These are phyloP conservation scores for Calonectria naviculata DNA, from an alignment of 2,329 filamentous ascomycete genomes.

Conservation along the genomic window DNA sequence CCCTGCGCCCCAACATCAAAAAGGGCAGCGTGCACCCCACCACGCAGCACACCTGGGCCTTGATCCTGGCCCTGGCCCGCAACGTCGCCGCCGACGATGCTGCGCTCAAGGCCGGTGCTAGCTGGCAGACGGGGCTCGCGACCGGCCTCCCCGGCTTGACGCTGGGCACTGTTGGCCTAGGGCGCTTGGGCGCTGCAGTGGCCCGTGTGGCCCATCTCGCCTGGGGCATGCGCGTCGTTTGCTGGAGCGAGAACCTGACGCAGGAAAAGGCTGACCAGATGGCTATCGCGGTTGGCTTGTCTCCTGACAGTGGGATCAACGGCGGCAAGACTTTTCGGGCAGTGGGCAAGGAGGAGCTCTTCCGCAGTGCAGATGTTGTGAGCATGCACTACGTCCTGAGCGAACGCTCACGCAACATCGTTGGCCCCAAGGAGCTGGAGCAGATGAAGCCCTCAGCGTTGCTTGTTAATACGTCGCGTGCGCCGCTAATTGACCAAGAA, in stretches of 20 bases:
- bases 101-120: not conserved
- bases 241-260: slow-evolving; percentile 73
- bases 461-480: not conserved
- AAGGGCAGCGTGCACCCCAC: slow-evolving; percentile 56
- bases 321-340: not conserved
- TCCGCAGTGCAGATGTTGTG: not conserved
- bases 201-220: slow-evolving; percentile 62
- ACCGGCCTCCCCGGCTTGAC: not conserved
- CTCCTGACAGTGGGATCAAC: not conserved
- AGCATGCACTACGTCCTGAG: not conserved
- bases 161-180: not conserved
- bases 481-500: not conserved
- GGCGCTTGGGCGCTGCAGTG: not conserved
- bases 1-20: slow-evolving; percentile 9
- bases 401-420: not conserved
- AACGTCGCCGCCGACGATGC: slow-evolving; percentile 60
- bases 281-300: not conserved
- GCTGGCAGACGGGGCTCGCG: not conserved
- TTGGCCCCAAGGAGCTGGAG: not conserved
- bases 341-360: not conserved
- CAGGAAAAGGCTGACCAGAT: slow-evolving; percentile 63
- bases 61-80: slow-evolving; percentile 67
- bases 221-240: slow-evolving; percentile 73
- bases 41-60: slow-evolving; percentile 66
- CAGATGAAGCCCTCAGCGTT: not conserved